Evolutionary conservation across 495 filamentous ascomycete species (phyloP).

Genomic region (Penicillium cataractarum): DNA sequence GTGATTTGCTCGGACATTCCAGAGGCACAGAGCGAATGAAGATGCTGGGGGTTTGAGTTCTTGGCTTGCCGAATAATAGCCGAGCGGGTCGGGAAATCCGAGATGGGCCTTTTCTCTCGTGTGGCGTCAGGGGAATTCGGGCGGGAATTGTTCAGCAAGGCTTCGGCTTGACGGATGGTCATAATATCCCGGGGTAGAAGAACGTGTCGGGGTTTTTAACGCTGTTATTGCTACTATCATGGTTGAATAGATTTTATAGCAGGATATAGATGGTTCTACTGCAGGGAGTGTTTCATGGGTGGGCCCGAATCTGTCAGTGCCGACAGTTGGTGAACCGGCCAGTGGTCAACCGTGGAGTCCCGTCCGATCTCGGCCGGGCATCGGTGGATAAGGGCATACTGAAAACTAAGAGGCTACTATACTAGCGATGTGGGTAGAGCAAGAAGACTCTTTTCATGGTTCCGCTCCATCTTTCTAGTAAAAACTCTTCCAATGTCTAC

Average conservation of each 20-base stretch:
- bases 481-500: too few species aligned
- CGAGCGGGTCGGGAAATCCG: constrained; percentile 6
- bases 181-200: too few species aligned
- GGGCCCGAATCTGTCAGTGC: not conserved
- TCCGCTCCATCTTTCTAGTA: not conserved
- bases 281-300: not conserved
- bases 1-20: constrained; percentile 20
- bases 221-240: too few species aligned
- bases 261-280: not conserved
- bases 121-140: not conserved
- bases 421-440: too few species aligned
- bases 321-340: not conserved
- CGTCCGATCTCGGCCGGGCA: not conserved
- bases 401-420: too few species aligned
- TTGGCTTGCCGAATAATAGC: not conserved
- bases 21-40: not conserved
- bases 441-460: too few species aligned
- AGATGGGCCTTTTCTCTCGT: not conserved
- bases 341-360: too few species aligned
- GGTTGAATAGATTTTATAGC: too few species aligned
- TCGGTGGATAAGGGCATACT: not conserved
- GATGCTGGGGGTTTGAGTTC: not conserved
- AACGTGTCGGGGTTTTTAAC: too few species aligned
- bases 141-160: not conserved
- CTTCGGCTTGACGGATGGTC: not conserved